Evolutionary conservation across 768 basidiomycete genomes (phyloP).

Genomic region (Infundibulicybe gibba): DNA sequence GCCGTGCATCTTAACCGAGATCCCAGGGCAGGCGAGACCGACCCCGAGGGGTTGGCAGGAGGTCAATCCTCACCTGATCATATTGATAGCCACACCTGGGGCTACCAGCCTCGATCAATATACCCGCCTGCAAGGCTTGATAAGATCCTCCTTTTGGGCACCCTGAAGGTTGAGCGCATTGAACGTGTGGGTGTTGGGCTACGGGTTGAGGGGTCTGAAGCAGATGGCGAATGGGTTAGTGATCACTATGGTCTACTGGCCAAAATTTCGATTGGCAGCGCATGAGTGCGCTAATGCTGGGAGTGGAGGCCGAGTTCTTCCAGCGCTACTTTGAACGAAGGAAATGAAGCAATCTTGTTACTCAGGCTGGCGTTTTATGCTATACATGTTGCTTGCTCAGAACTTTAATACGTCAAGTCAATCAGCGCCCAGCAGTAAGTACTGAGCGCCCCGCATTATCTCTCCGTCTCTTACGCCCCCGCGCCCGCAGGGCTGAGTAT

Average conservation of each 20-base stretch:
- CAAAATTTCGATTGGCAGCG: constrained; percentile 8
- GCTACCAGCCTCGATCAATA: constrained; percentile 34
- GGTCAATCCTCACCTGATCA: constrained; percentile 15
- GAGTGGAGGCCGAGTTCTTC: too few species aligned
- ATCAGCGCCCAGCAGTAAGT: too few species aligned
- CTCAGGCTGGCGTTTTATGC: too few species aligned
- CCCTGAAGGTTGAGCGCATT: constrained; percentile 26
- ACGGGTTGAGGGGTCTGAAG: constrained; percentile 14
- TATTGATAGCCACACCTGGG: constrained; percentile 41
- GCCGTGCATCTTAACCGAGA: not conserved
- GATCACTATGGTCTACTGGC: constrained; percentile 45
- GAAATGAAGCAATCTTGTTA: too few species aligned
- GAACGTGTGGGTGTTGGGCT: constrained; percentile 35
- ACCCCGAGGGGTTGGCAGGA: constrained; percentile 9
- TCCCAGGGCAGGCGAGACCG: not conserved
- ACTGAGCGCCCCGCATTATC: too few species aligned
- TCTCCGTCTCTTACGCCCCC: too few species aligned
- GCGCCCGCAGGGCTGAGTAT: too few species aligned
- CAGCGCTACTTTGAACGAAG: too few species aligned
- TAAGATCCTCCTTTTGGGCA: constrained; percentile 38
- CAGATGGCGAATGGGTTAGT: constrained; percentile 34
- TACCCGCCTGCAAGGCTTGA: constrained; percentile 38
- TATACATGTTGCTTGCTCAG: too few species aligned
- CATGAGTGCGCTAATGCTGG: too few species aligned
- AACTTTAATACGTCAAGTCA: too few species aligned